These are phyloP conservation scores for Madurella fahalii DNA, from an alignment of 2,329 filamentous ascomycete genomes.

Conservation along the genomic window DNA sequence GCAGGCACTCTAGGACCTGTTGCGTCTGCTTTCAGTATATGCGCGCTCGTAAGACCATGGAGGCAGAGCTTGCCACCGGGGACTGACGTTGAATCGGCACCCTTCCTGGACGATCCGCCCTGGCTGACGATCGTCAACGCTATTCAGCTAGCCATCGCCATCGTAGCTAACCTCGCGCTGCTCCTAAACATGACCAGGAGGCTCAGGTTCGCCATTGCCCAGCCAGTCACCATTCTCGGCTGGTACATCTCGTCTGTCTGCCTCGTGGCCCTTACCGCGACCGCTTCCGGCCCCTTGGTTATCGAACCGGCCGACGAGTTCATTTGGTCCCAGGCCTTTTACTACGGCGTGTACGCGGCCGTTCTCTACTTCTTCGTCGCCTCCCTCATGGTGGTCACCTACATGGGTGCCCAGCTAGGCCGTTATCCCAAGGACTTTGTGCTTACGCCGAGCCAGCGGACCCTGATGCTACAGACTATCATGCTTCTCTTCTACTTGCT, in stretches of 20 bases:
- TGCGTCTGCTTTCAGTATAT: conserved; percentile 83
- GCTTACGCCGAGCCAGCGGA: conserved; percentile 76
- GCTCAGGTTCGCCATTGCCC: conserved; percentile 74
- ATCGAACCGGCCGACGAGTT: conserved; percentile 46
- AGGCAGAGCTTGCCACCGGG: conserved; percentile 52
- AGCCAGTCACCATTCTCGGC: conserved; percentile 76
- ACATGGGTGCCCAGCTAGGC: conserved; percentile 64
- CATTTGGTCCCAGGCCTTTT: conserved; percentile 76
- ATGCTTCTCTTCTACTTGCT: conserved; percentile 77
- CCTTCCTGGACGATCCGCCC: conserved; percentile 59
- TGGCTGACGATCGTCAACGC: conserved; percentile 78
- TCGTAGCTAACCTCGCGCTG: conserved; percentile 75
- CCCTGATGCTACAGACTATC: conserved; percentile 87
- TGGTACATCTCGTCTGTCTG: conserved; percentile 68
- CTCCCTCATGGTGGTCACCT: conserved; percentile 72
- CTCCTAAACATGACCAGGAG: conserved; percentile 81
- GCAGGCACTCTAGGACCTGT: conserved; percentile 82
- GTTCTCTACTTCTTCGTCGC: conserved; percentile 75
- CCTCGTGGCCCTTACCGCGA: conserved; percentile 62
- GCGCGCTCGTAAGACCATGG: conserved; percentile 79
- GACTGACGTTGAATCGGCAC: conserved; percentile 45
- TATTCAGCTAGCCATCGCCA: conserved; percentile 68
- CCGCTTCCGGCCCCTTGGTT: conserved; percentile 56
- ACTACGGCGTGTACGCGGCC: conserved; percentile 78
- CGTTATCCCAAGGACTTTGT: conserved; percentile 77